These are phyloP conservation scores for Plasmodium gonderi DNA, from an alignment of 169 alveolate genomes.

Conservation along the genomic window DNA sequence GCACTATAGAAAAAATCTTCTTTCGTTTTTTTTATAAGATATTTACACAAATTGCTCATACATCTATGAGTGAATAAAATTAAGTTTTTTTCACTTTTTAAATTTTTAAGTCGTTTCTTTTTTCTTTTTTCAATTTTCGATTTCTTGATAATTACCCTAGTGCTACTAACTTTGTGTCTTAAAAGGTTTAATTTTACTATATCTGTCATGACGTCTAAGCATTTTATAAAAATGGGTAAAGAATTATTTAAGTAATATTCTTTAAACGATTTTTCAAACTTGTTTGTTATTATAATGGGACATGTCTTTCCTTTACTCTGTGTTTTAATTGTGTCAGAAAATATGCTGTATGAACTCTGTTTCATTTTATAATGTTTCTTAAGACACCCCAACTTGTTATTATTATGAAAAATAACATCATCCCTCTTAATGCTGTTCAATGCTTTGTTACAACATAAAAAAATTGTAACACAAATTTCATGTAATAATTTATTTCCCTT, in stretches of 20 bases:
- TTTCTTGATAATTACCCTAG: background rate
- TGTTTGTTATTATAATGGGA: constrained; percentile 9
- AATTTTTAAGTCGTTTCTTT: constrained; percentile 2
- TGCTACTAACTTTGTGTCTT: background rate
- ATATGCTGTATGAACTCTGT: background rate
- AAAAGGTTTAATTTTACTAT: constrained; percentile 28
- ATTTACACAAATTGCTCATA: constrained; percentile 25
- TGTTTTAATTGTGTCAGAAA: background rate
- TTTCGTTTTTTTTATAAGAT: constrained; percentile 18
- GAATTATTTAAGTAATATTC: constrained; percentile 58
- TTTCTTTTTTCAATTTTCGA: constrained; percentile 24
- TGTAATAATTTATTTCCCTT: background rate
- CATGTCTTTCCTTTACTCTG: background rate
- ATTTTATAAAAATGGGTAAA: constrained; percentile 17
- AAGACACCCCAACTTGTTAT: background rate
- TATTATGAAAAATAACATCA: constrained; percentile 15
- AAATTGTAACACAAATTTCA: constrained; percentile 2
- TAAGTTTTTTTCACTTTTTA: background rate
- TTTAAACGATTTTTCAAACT: constrained; percentile 34
- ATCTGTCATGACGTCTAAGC: constrained; percentile 35
- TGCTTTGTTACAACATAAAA: constrained; percentile 25
- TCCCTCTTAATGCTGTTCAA: background rate
- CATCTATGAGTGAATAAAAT: constrained; percentile 7
- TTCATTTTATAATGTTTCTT: background rate
- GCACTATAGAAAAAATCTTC: constrained; percentile 51